Evolutionary conservation across 176 grass and related monocot species (phyloP), one percentile per base, ranked within the genome.

Genomic region (Microstegium vimineum): DNA sequence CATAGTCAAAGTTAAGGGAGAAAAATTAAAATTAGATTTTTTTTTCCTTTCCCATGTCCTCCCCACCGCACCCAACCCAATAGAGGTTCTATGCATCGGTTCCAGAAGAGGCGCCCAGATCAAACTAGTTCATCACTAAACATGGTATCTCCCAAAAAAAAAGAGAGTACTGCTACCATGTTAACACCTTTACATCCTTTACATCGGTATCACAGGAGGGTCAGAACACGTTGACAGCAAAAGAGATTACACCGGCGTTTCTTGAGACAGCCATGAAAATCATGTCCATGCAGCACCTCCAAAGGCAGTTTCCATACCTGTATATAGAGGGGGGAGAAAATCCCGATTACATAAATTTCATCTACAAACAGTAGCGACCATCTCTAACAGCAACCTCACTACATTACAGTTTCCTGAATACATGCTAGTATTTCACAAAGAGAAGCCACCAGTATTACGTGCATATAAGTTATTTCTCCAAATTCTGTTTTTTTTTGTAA

Each of bases 161-260:
- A 40, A 40, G 11, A 11, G 35, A 35, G 64, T 35, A 35, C 31
- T 9, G 35, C 65, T 67, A 67, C 65, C 65, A 37, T 67, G 33
- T 67, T 67, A 67, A 34, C 33, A 37, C 33, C 65, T 67, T 67
- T 67, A 73, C 70, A 74, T 54, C 65, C 65, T 67, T 54, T 74
- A 74, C 52, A 60, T 17, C 11, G 22, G 52, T 57, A 37, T 60
- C 33, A 25, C 33, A 60, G 20, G 7, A 1, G 51, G 51, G 51
- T 56, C 0, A 43, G 16, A 65, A 46, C 60, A 32, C 2, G 60
- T 11, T 78, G 18, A 77, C 11, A 56, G 5, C 33, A 74, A 40
- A 25, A 11, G 8, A 8, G 37, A 62, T 64, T 78, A 61, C 57
- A 64, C 37, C 10, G 31, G 37, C 26, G 10, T 78, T 45, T 37